Base-by-base conservation (phyloP, 2,329 filamentous ascomycete species). In the Hortaea werneckii region DNA sequence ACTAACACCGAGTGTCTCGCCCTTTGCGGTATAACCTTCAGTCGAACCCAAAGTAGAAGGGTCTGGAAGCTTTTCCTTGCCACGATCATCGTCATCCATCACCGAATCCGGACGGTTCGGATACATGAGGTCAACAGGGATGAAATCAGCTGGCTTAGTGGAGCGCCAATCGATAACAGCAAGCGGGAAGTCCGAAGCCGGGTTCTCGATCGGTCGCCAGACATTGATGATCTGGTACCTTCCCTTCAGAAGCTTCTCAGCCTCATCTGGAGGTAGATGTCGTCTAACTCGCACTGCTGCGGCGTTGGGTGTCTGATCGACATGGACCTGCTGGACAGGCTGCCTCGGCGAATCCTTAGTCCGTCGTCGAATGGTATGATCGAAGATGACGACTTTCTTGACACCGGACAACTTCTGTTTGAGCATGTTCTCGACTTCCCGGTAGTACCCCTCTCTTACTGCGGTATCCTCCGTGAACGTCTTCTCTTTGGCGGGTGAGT, bases 161-260 rank as follows among this genome's bases (percentile, higher is more conserved):
- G 74, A 75, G 1, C 76, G 68, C 60, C 80, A 82, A 41, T 83
- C 82, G 0, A 83, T 77, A 30, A 87, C 79, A 0, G 79, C 82
- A 1, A 88, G 71, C 1, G 85, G 85, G 54, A 74, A 78, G 39
- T 83, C 75, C 47, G 80, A 78, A 5, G 85, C 74, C 2, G 82
- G 78, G 32, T 70, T 68, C 29, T 73, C 71, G 52, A 85, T 82
- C 0, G 82, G 81, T 34, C 82, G 72, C 82, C 82, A 85, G 11
- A 85, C 80, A 51, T 85, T 85, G 60, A 85, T 78, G 56, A 84
- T 77, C 57, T 83, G 79, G 57, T 77, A 82, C 5, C 82, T 71
- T 6, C 73, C 71, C 46, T 71, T 69, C 2, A 83, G 53, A 7
- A 83, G 64, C 44, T 71, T 68, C 28, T 80, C 76, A 0, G 73